phyloP scores from a whole-genome alignment of 352 stramenopile genomes.

The Hyaloperonospora brassicae region DNA sequence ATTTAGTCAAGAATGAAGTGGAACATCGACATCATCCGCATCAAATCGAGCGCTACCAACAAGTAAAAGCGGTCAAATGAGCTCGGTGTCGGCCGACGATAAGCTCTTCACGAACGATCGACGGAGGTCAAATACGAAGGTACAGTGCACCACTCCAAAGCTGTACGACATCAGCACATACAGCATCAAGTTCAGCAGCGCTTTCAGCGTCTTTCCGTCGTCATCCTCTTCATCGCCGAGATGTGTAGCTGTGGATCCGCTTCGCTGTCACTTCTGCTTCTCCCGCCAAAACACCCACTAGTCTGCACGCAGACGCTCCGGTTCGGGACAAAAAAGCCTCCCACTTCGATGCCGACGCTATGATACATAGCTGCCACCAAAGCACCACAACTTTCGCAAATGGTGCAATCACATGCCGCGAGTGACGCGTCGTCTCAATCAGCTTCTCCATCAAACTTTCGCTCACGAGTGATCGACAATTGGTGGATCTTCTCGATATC shows the following conservation, averaged over 20 bases:
- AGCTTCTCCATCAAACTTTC: conserved; percentile 61
- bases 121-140: conserved; percentile 83
- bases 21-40: conserved; percentile 67
- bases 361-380: conserved; percentile 70
- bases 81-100: conserved; percentile 68
- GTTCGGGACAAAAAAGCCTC: conserved; percentile 78
- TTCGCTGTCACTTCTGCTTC: conserved; percentile 23
- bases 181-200: conserved; percentile 77
- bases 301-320: conserved; percentile 62
- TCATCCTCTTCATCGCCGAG: conserved; percentile 22
- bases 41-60: conserved; percentile 74
- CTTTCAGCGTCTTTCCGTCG: conserved; percentile 38
- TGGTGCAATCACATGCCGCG: conserved; percentile 61
- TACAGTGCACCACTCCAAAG: conserved; percentile 83
- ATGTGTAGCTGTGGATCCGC: conserved; percentile 9
- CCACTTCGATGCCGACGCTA: conserved; percentile 67
- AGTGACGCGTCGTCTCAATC: no score
- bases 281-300: conserved; percentile 43
- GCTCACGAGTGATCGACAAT: conserved; percentile 65
- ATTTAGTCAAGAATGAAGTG: conserved; percentile 92
- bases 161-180: conserved; percentile 87
- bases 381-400: conserved; percentile 65
- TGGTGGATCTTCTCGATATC: conserved; percentile 79
- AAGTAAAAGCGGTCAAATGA: conserved; percentile 84
- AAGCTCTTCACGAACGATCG: conserved; percentile 74